Conservation (phyloP, 768 basidiomycete genomes). For the Tephrocybe sp. region DNA sequence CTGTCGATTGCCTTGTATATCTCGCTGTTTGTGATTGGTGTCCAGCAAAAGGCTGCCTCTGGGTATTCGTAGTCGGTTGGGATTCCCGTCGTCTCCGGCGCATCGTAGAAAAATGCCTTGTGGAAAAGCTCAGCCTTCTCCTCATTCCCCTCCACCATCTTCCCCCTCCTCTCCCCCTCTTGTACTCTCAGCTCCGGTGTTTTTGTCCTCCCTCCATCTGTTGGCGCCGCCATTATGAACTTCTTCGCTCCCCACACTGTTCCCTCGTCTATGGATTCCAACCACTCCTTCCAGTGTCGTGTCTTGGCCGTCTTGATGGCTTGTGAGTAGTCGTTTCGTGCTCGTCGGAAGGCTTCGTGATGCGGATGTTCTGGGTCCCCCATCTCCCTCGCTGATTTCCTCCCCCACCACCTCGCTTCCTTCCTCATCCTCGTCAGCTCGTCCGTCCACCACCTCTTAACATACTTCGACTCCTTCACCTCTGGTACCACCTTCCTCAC, state of each 20-base stretch:
- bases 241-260: constrained; percentile 25
- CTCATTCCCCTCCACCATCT: constrained; percentile 17
- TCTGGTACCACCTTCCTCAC: neutral
- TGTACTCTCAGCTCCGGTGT: constrained; percentile 26
- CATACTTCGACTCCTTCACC: neutral
- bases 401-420: neutral
- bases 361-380: constrained; percentile 3
- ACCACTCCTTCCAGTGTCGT: constrained; percentile 26
- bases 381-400: neutral
- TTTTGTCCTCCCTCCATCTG: constrained; percentile 24
- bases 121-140: constrained; percentile 22
- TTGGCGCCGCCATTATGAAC: constrained; percentile 16
- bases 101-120: constrained; percentile 28
- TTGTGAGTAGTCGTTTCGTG: neutral
- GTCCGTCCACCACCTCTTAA: neutral
- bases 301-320: constrained; percentile 20
- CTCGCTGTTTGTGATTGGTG: constrained; percentile 22
- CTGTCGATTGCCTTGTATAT: constrained; percentile 20
- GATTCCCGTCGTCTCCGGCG: too few species aligned
- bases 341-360: constrained; percentile 13
- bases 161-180: neutral
- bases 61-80: constrained; percentile 28
- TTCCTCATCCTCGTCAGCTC: neutral
- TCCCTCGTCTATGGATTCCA: constrained; percentile 15
- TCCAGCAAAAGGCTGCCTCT: constrained; percentile 15